Conservation (phyloP, 768 basidiomycete species). For the Tylopilus vinaceipallidus region DNA sequence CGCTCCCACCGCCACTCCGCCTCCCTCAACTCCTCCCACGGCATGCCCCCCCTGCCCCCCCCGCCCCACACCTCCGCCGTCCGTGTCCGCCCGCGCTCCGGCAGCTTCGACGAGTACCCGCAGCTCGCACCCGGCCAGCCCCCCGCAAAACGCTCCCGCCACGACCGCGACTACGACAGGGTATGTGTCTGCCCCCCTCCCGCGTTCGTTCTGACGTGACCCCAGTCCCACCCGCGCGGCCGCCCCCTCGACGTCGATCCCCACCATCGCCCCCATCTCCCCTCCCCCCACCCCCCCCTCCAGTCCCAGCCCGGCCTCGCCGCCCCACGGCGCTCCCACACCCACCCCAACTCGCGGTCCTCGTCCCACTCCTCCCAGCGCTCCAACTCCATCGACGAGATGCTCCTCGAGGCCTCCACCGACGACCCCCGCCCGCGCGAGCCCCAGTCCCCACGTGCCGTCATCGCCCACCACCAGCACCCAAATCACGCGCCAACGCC, state of each 20-base stretch:
- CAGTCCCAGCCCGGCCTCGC: constrained; percentile 13
- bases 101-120: constrained; percentile 39
- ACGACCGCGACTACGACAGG: constrained; percentile 36
- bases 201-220: constrained; percentile 5
- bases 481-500: constrained; percentile 18
- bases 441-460: constrained; percentile 30
- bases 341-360: constrained; percentile 25
- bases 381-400: constrained; percentile 44
- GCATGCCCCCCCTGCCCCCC: constrained; percentile 37
- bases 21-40: constrained; percentile 28
- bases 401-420: constrained; percentile 45
- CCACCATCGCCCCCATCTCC: constrained; percentile 29
- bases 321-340: constrained; percentile 11
- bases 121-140: constrained; percentile 39
- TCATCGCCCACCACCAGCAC: constrained; percentile 33
- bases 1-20: constrained; percentile 23
- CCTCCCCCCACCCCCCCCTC: constrained; percentile 10
- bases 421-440: constrained; percentile 36
- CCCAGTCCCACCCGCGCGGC: constrained; percentile 16
- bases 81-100: constrained; percentile 44
- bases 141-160: constrained; percentile 48
- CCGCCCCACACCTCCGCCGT: constrained; percentile 34
- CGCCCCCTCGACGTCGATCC: constrained; percentile 23
- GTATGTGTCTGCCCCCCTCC: background rate
- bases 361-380: constrained; percentile 36